Evolutionary conservation across 768 basidiomycete species (phyloP).

Genomic region (Mrakia hoshinonis): DNA sequence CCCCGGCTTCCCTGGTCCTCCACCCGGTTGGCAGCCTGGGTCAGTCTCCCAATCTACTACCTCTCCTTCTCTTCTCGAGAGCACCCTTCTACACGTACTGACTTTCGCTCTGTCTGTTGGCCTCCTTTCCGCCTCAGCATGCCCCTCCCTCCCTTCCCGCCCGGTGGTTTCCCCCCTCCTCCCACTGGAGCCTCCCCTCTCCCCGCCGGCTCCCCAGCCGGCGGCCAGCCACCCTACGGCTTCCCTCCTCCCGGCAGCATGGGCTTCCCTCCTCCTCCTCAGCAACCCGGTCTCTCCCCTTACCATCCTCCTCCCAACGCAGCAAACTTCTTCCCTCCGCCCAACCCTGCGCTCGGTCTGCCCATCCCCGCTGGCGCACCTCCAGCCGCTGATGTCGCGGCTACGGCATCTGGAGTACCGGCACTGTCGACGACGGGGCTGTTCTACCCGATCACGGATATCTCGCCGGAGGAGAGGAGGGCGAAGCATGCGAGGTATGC

Average conservation of each 20-base stretch:
- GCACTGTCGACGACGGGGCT: constrained; percentile 4
- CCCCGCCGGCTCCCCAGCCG: constrained; percentile 1
- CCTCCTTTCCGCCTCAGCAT: constrained; percentile 30
- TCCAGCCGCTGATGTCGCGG: not conserved
- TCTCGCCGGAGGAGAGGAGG: constrained; percentile 11
- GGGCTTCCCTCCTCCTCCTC: not conserved
- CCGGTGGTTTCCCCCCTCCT: constrained; percentile 5
- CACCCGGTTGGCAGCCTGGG: not conserved
- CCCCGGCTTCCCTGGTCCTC: not conserved
- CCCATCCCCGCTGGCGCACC: not conserved
- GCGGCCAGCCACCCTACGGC: not conserved
- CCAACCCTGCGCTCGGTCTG: not conserved
- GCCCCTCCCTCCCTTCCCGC: constrained; percentile 30
- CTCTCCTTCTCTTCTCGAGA: not conserved
- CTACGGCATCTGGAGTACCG: not conserved
- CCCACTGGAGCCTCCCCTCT: constrained; percentile 6
- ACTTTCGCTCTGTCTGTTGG: not conserved
- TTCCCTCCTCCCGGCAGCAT: constrained; percentile 11
- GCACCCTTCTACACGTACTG: no score
- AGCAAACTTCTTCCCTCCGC: not conserved
- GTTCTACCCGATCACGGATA: constrained; percentile 13
- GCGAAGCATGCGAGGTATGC: constrained; percentile 3
- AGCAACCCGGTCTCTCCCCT: no score
- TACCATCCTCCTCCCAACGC: not conserved
- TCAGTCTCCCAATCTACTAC: constrained; percentile 1